Evolutionary conservation across 768 basidiomycete species (phyloP).

Genomic region (Termitomyces bulborhizus): DNA sequence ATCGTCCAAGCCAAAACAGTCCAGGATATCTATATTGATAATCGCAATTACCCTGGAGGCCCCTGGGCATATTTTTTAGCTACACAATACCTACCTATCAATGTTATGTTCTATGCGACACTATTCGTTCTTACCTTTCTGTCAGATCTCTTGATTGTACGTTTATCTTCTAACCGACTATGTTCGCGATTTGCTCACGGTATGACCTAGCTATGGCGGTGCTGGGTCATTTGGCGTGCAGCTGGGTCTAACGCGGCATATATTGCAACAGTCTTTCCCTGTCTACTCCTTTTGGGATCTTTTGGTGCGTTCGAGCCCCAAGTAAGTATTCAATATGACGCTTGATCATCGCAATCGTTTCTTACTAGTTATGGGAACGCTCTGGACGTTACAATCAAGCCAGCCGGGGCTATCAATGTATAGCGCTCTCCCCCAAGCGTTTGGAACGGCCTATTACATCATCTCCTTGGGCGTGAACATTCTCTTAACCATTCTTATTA

Average conservation of each 20-base stretch:
- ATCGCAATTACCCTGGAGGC: slow-evolving; percentile 34
- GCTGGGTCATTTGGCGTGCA: slow-evolving; percentile 16
- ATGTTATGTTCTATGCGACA: slow-evolving; percentile 37
- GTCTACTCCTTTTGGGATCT: slow-evolving; percentile 21
- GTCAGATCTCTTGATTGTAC: slow-evolving; percentile 30
- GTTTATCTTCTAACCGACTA: background rate
- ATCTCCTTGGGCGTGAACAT: too few species aligned
- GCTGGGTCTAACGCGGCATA: background rate
- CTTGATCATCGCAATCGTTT: background rate
- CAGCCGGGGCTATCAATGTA: slow-evolving; percentile 18
- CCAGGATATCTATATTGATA: slow-evolving; percentile 32
- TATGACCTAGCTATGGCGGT: slow-evolving; percentile 29
- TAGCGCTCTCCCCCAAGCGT: slow-evolving; percentile 17
- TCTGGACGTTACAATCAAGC: background rate
- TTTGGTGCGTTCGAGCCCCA: slow-evolving; percentile 6
- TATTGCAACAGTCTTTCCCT: background rate
- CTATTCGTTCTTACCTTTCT: slow-evolving; percentile 38
- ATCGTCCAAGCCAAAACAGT: slow-evolving; percentile 17
- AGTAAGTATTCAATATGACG: background rate
- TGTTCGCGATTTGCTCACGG: background rate
- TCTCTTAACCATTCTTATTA: too few species aligned
- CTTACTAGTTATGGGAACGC: background rate
- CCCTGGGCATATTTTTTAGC: slow-evolving; percentile 39
- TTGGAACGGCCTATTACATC: slow-evolving; percentile 5
- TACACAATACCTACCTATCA: slow-evolving; percentile 32